Evolutionary conservation across 495 filamentous ascomycete genomes (phyloP), one percentile per base, ranked within the genome.

Genomic region (Pseudotulostoma volvatum): DNA sequence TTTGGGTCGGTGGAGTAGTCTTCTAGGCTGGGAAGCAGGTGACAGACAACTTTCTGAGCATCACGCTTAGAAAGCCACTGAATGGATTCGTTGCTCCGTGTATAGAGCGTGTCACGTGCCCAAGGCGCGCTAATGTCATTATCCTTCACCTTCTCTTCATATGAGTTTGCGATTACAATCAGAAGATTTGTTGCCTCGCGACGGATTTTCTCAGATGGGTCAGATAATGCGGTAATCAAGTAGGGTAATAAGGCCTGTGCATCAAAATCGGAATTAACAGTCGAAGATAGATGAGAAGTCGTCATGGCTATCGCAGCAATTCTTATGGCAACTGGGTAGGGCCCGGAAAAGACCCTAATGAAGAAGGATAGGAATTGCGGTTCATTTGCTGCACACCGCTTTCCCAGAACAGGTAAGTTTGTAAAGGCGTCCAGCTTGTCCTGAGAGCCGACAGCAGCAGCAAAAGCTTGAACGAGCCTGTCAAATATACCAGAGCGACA

Each of bases 231-330:
- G 38, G 63, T 63, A 23, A 93, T 51, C 20, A 76, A 53, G 54
- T 92, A 93, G 9, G 87, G 86, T 18, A 93, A 44, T 14, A 93
- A 48, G 2, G 75, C 73, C 49, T 93, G 87, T 30, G 77, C 64
- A 51, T 92, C 86, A 34, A 76, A 41, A n/a, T 56, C 56, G 17
- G 56, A 44, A 25, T 56, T 66, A 18, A 67, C 55, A 4, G 48
- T 47, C 8, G 64, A 64, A 34, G 63, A 63, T 15, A 92, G 46
- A 15, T 67, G 56, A 4, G 57, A 52, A 14, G 68, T 71, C 17
- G 75, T 64, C 35, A 67, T 60, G 25, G 70, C 71, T 36, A 93
- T 54, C 3, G 86, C 85, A 14, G 75, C 68, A 18, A 67, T 64
- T 44, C 79, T 72, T 9, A 74, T 77, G 31, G 77, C 56, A 13